A percentile compares a stretch with the other conserved stretches of the same genome.
These are phyloP conservation scores for Neurospora pannonica DNA, from an alignment of 495 filamentous ascomycete genomes.

Conservation along the genomic window DNA sequence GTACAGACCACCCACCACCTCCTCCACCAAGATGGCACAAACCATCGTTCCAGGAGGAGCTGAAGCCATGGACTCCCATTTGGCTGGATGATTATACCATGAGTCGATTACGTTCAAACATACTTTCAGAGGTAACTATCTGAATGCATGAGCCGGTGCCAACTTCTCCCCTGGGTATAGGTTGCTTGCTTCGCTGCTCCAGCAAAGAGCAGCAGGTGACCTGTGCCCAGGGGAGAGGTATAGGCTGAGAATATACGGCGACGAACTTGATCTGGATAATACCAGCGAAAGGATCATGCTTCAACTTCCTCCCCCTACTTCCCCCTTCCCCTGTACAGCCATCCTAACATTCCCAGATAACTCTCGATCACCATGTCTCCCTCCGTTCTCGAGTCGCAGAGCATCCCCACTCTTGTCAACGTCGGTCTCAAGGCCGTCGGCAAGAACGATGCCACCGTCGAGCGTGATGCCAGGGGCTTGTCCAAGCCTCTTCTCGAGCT, in stretches of 20 bases:
- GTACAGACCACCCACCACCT: background rate
- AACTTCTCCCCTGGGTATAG: conserved; percentile 1
- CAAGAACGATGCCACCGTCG: conserved; percentile 27
- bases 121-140: conserved; percentile 29
- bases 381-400: conserved; percentile 37
- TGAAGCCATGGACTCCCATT: background rate
- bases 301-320: conserved; percentile 30
- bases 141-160: conserved; percentile 35
- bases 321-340: conserved; percentile 9
- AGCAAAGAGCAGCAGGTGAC: background rate
- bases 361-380: conserved; percentile 55
- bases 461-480: conserved; percentile 29
- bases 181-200: background rate
- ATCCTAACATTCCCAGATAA: conserved; percentile 28
- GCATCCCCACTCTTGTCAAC: conserved; percentile 18
- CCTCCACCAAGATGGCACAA: background rate
- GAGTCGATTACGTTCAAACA: background rate
- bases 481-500: conserved; percentile 52
- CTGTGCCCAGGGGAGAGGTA: conserved; percentile 10
- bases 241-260: conserved; percentile 92
- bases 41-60: background rate
- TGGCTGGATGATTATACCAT: background rate
- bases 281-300: conserved; percentile 98
- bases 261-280: conserved; percentile 98
- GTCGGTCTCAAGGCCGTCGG: conserved; percentile 19